These are phyloP conservation scores for Turnera subulata DNA, from an alignment of 345 rosid species.

Conservation along the genomic window DNA sequence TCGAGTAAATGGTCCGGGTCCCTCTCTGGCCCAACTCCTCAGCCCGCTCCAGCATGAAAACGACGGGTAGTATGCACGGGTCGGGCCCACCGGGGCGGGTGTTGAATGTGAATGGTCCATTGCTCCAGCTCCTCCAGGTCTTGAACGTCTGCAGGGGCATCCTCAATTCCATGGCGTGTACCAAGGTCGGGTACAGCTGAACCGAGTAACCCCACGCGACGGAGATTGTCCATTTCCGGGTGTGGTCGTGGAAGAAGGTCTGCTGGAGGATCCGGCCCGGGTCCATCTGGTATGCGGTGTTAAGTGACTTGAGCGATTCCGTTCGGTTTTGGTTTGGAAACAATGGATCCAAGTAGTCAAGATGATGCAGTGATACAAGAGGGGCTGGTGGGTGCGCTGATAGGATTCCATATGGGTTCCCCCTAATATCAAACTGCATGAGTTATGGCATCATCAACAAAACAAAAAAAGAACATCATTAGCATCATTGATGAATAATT, in stretches of 20 bases:
- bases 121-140: conserved; percentile 58
- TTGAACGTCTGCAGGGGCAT: conserved; percentile 67
- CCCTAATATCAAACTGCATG: conserved; percentile 71
- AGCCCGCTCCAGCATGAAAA: conserved; percentile 51
- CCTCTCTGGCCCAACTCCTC: conserved; percentile 42
- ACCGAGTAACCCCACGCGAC: conserved; percentile 85
- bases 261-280: conserved; percentile 70
- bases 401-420: conserved; percentile 61
- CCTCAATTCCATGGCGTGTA: conserved; percentile 38
- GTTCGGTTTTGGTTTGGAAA: conserved; percentile 49
- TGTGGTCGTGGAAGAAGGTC: conserved; percentile 46
- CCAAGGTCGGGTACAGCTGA: conserved; percentile 48
- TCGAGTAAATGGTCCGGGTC: conserved; percentile 45
- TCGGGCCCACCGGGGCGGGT: conserved; percentile 42
- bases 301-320: conserved; percentile 47
- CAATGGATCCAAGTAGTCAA: conserved; percentile 48
- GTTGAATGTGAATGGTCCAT: conserved; percentile 76
- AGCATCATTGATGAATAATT: too few relatives aligned
- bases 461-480: background rate
- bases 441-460: background rate
- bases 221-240: conserved; percentile 64
- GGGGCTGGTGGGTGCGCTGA: conserved; percentile 79
- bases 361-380: conserved; percentile 72
- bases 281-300: conserved; percentile 44
- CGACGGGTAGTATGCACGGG: conserved; percentile 49